Evolutionary conservation across 495 filamentous ascomycete species (phyloP), one percentile per base, ranked within the genome.

Genomic region (Neurospora sp.): DNA sequence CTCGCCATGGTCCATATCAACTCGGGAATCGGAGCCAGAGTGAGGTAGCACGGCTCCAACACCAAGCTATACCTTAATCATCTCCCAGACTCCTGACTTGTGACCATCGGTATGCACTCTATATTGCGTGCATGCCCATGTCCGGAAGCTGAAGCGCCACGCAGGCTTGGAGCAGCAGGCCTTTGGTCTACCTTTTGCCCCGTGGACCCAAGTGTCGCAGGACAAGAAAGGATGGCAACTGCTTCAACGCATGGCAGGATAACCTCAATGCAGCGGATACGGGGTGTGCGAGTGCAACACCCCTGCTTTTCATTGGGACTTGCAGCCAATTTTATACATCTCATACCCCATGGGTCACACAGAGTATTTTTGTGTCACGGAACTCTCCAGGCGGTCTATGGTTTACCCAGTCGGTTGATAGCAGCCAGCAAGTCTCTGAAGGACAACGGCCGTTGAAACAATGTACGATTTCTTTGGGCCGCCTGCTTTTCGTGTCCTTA

Each of bases 381-480:
- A 62, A 62, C 54, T 62, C 54, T 62, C 27, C 27, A 18, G 54
- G 54, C 54, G 54, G 54, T 62, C 54, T 62, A 35, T 35, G 54
- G 6, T 35, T 31, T 62, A 62, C 6, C 27, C 27, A 62, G 27
- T 62, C 27, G 54, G 54, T 62, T 62, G 54, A 31, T 71, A 8
- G n/a, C 70, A 71, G 70, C 70, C 23, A 42, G 41, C 70, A 72
- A n/a, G 70, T 42, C 40, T 66, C 70, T 48, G 42, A 54, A n/a
- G 70, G 70, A 27, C 41, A 72, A 72, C 41, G 20, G 70, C 70
- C 70, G 70, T 72, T 72, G 70, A 72, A 48, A 72, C 42, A 72
- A 10, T 62, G 54, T 5, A 35, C 2, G 23, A 35, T 35, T 14
- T 35, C 27, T 62, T 62, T 35, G 54, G 54, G 54, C 54, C 5